Evolutionary conservation across 2,329 filamentous ascomycete genomes (phyloP), one percentile per base, ranked within the genome.

Genomic region (Fusarium pseudonygamai): DNA sequence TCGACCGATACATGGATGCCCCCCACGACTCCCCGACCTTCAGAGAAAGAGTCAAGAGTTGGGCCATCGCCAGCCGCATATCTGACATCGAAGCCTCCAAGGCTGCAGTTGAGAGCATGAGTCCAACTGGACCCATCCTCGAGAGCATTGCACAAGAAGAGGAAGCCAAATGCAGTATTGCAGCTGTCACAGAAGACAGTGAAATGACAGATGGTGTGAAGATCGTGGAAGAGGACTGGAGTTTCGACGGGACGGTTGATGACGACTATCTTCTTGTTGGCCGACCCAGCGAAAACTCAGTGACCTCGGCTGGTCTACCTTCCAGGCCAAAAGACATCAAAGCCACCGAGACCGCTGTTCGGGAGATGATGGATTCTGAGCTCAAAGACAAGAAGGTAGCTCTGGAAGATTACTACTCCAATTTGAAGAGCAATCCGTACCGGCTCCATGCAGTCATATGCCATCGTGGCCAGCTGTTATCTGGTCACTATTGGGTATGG

Each of bases 401-500:
- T 1, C 73, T 83, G 3, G 67, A 78, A 37, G 64, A 75, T 40
- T 77, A 80, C 49, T 67, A 78, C 78, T 85, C 86, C 7, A 87
- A 89, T 59, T 88, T 92, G 78, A 87, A 87, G 47, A 85, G 90
- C 32, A 85, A 93, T 52, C 89, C 92, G 16, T 99, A 98, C 80
- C 90, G 90, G 20, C 88, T 99, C 9, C 95, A 98, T 75, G 94
- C 96, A 0, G 93, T 98, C 37, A 97, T 99, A 78, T 96, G 97
- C 77, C 96, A 99, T 80, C 91, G 93, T 26, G 93, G 93, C 37
- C 86, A 87, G 75, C 87, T 92, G 45, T 88, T 87, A 49, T 92
- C 92, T 50, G 96, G 96, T 1, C 96, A 99, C 82, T 99, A 98
- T 83, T 98, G 94, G 92, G 94, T 98, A 49, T 98, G 95, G 88